These are phyloP conservation scores for Berkeleyomyces rouxiae DNA, from an alignment of 2,329 filamentous ascomycete species.

Conservation along the genomic window DNA sequence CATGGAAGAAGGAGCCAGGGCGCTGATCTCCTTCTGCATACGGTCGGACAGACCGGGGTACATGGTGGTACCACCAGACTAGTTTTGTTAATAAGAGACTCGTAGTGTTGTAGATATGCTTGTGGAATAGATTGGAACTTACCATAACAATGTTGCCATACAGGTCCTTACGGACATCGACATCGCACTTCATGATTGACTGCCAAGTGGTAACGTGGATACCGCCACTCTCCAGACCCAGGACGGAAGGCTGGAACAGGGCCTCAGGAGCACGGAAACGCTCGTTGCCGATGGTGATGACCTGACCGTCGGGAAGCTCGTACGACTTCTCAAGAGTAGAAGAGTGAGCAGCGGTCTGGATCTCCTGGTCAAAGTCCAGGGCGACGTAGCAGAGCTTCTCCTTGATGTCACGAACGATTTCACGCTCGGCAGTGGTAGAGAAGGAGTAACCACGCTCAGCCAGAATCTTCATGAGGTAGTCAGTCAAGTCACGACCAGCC, in stretches of 20 bases:
- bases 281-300: conserved; percentile 99
- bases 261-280: conserved; percentile 99
- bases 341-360: conserved; percentile 98
- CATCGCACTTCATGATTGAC: conserved; percentile 99
- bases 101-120: background rate
- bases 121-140: conserved; percentile 27
- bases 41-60: conserved; percentile 99
- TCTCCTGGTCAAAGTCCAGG: conserved; percentile 99
- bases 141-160: conserved; percentile 99
- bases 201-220: conserved; percentile 99
- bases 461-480: conserved; percentile 99
- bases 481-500: conserved; percentile 98
- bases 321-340: conserved; percentile 99
- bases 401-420: conserved; percentile 99
- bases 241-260: conserved; percentile 96
- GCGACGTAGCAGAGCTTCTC: conserved; percentile 99
- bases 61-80: conserved; percentile 99
- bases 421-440: conserved; percentile 98
- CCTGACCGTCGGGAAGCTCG: conserved; percentile 97
- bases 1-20: conserved; percentile 98
- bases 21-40: conserved; percentile 99
- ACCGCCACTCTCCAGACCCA: conserved; percentile 95
- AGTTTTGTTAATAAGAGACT: background rate
- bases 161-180: conserved; percentile 99
- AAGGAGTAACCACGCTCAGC: conserved; percentile 99